Base-by-base conservation (phyloP, 2,329 filamentous ascomycete genomes). In the Dryadomyces quercivorus region DNA sequence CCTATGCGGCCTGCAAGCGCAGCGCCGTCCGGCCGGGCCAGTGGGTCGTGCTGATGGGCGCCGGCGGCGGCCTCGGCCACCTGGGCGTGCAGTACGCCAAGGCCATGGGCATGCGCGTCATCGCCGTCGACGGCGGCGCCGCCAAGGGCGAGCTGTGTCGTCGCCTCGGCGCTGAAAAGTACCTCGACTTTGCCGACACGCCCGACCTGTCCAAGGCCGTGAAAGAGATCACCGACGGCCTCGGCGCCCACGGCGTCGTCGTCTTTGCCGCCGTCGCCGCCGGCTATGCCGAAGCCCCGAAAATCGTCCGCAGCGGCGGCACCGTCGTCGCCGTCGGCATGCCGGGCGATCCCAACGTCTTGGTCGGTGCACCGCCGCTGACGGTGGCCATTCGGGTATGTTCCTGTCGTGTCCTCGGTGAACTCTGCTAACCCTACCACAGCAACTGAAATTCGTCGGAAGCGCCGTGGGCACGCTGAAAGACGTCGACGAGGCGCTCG, bases 221-320 rank as follows among this genome's bases (percentile, higher is more conserved):
- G 59, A 87, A 89, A 74, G 82, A 81, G 50, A 82, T 84, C 22
- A 94, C 88, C 62, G 87, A 40, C n/a, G 54, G 87, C n/a, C 78
- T 88, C n/a, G 92, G 91, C 51, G 89, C 91, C 6, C 86, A 95
- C 64, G 91, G 88, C 42, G 90, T 92, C 59, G 76, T 96, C 61
- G 77, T 96, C 47, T 82, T 96, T 56, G 91, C 92, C 57, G 89
- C 88, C 51, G 81, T 77, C 63, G 89, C 95, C 77, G 88, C 86
- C 75, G 90, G 91, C 55, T 96, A 96, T 82, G 89, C 95, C 72
- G 89, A 95, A 72, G 92, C 91, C 46, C 83, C 87, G 48, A 83
- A 78, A 69, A 95, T 96, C 70, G 84, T 95, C 58, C 86, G 91
- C 57, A 80, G 88, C 55, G 81, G 83, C 56, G 91, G 91, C 55